Percentiles rank a stretch among this genome's conserved stretches.
These are phyloP conservation scores for Eutrema japonicum DNA, from an alignment of 345 rosid genomes.

Conservation along the genomic window DNA sequence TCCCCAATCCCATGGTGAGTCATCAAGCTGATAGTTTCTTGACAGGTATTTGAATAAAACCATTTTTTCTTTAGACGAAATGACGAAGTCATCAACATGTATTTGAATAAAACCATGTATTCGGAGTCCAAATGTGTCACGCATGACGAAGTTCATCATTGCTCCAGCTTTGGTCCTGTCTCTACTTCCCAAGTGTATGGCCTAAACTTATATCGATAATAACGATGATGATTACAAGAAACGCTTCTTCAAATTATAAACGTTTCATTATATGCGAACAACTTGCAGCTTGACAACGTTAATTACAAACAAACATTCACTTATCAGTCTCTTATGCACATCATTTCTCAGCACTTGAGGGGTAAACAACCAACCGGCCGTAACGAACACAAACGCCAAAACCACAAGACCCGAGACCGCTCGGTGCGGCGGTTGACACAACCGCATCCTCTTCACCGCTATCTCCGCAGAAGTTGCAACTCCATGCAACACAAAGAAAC, in stretches of 20 bases:
- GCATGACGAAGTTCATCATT: slow-evolving; percentile 16
- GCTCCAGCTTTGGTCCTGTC: background rate
- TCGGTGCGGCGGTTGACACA: slow-evolving; percentile 41
- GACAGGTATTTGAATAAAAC: no score
- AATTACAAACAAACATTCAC: slow-evolving; percentile 41
- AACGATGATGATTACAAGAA: slow-evolving; percentile 7
- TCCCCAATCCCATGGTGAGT: no score
- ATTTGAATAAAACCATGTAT: background rate
- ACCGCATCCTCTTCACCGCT: slow-evolving; percentile 44
- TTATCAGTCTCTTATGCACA: slow-evolving; percentile 43
- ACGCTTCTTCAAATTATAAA: slow-evolving; percentile 1
- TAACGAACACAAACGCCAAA: slow-evolving; percentile 46
- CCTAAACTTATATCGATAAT: slow-evolving; percentile 2
- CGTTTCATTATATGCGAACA: slow-evolving; percentile 17
- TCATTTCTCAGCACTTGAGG: slow-evolving; percentile 55
- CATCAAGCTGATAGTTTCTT: no score
- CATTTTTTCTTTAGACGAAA: no score
- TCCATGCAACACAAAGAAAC: slow-evolving; percentile 67
- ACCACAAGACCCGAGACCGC: slow-evolving; percentile 47
- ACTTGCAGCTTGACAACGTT: slow-evolving; percentile 34
- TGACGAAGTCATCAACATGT: background rate
- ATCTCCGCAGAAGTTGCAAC: slow-evolving; percentile 52
- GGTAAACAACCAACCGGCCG: slow-evolving; percentile 55
- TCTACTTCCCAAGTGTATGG: slow-evolving; percentile 20
- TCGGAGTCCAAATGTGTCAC: slow-evolving; percentile 13